Percentiles rank a stretch among this genome's conserved stretches.
phyloP scores from a whole-genome alignment of 1,284 basidiomycete species.

The Boletus sp. region DNA sequence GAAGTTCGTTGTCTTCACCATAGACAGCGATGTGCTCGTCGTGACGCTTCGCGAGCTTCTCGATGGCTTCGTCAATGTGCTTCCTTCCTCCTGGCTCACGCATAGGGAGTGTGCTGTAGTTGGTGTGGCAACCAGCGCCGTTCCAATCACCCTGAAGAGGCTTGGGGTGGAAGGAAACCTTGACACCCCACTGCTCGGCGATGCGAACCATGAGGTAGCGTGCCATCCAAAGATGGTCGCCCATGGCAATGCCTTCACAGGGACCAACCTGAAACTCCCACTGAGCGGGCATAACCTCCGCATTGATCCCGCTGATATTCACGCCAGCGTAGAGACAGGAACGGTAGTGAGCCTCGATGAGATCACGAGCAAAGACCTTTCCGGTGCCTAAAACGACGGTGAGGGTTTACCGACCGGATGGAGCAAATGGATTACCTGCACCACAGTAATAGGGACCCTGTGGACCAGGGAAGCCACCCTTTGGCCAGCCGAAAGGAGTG shows the following conservation, averaged over 20 bases:
- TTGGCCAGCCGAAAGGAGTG: constrained; percentile 93
- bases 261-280: constrained; percentile 99
- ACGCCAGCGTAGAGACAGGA: constrained; percentile 95
- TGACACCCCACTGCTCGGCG: constrained; percentile 98
- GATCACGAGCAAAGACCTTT: constrained; percentile 97
- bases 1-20: constrained; percentile 93
- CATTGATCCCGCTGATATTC: constrained; percentile 99
- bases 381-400: constrained; percentile 64
- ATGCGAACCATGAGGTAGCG: constrained; percentile 90
- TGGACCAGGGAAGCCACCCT: constrained; percentile 98
- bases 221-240: constrained; percentile 97
- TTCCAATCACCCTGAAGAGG: constrained; percentile 99
- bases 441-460: constrained; percentile 99
- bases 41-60: constrained; percentile 81
- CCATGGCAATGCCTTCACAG: constrained; percentile 96
- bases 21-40: constrained; percentile 94
- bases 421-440: constrained; percentile 63
- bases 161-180: constrained; percentile 99
- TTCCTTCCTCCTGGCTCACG: constrained; percentile 93
- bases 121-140: constrained; percentile 96
- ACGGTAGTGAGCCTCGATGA: constrained; percentile 99
- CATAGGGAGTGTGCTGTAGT: constrained; percentile 91
- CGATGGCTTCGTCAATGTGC: constrained; percentile 90
- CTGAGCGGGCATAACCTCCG: constrained; percentile 99
- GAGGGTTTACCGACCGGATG: constrained; percentile 13